These are phyloP conservation scores for Rhynchosporium graminicola DNA, from an alignment of 2,329 filamentous ascomycete species.

Conservation along the genomic window DNA sequence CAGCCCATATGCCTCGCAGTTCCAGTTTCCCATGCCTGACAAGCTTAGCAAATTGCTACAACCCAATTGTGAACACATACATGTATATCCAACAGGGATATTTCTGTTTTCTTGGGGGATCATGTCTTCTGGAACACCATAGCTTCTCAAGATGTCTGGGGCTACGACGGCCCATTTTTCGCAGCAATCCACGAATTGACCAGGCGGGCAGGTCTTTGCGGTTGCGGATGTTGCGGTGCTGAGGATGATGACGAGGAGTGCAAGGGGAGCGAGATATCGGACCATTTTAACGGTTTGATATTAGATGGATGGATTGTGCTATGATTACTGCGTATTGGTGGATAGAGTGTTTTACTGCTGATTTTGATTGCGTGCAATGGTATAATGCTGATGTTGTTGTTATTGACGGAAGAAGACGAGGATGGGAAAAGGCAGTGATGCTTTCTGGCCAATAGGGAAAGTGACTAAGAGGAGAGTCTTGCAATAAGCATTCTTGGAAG, in stretches of 20 bases:
- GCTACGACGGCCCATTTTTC: neutral
- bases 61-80: neutral
- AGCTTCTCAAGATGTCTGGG: neutral
- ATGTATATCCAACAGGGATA: neutral
- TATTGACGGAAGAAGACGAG: too few species aligned
- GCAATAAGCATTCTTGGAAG: too few species aligned
- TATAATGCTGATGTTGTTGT: too few species aligned
- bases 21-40: neutral
- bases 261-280: neutral
- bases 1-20: neutral
- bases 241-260: neutral
- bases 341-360: too few species aligned
- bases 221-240: neutral
- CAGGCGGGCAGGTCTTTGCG: neutral
- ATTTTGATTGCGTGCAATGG: too few species aligned
- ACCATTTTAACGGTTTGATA: neutral
- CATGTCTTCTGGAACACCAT: neutral
- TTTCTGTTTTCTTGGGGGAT: neutral
- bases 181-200: constrained; percentile 1
- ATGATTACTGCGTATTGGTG: too few species aligned
- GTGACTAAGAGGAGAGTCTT: too few species aligned
- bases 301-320: too few species aligned
- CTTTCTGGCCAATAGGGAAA: too few species aligned
- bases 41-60: neutral
- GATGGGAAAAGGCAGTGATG: too few species aligned